A percentile compares a stretch with the other conserved stretches of the same genome.
Conservation (phyloP, 352 stramenopile genomes). For the Phytophthora ramorum region DNA sequence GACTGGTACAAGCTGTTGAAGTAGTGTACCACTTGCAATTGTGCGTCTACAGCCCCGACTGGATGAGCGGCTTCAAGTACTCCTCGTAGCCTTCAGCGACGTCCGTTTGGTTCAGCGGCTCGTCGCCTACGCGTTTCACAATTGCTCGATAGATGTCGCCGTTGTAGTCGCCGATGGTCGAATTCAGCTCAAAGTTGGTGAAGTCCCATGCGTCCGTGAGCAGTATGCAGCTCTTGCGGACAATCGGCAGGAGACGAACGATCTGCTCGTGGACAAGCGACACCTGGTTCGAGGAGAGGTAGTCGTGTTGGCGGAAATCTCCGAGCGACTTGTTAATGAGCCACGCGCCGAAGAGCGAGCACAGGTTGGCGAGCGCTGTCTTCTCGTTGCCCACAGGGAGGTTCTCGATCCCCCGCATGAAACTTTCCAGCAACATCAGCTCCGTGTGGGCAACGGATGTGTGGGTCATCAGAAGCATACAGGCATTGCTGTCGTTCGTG, state of each 20-base stretch:
- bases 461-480: slow-evolving; percentile 63
- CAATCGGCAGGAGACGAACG: slow-evolving; percentile 38
- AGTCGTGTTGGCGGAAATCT: slow-evolving; percentile 66
- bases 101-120: slow-evolving; percentile 57
- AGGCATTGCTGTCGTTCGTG: slow-evolving; percentile 57
- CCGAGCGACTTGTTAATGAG: slow-evolving; percentile 53
- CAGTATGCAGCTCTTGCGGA: slow-evolving; percentile 57
- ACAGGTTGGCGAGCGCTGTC: slow-evolving; percentile 38
- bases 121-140: slow-evolving; percentile 42
- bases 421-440: slow-evolving; percentile 49
- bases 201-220: slow-evolving; percentile 55
- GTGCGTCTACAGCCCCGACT: slow-evolving; percentile 22
- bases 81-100: slow-evolving; percentile 51
- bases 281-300: slow-evolving; percentile 56
- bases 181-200: slow-evolving; percentile 73
- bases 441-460: slow-evolving; percentile 57
- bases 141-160: slow-evolving; percentile 67
- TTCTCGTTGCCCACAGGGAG: slow-evolving; percentile 39
- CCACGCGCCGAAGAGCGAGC: slow-evolving; percentile 56
- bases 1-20: slow-evolving; percentile 32
- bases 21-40: slow-evolving; percentile 8
- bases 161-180: slow-evolving; percentile 58
- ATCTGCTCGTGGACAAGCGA: slow-evolving; percentile 44
- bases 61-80: slow-evolving; percentile 45
- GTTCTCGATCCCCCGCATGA: slow-evolving; percentile 32